Percentiles rank a stretch among this genome's conserved stretches.
Conservation (phyloP, 768 basidiomycete genomes). For the Antrodiella citrinella region DNA sequence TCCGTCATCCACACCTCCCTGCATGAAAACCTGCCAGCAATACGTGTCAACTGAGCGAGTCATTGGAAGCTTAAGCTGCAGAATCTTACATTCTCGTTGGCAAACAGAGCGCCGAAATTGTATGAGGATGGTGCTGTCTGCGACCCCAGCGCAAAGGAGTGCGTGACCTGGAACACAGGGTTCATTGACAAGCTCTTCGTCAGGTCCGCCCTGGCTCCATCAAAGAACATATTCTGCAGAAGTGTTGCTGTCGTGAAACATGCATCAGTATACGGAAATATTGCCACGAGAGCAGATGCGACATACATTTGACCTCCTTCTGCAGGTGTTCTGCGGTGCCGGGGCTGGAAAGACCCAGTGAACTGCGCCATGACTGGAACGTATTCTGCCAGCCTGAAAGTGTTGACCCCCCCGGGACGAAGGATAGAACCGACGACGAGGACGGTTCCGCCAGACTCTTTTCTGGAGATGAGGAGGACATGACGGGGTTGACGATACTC, state of each 20-base stretch:
- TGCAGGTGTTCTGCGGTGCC: conserved; percentile 88
- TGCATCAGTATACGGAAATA: conserved; percentile 1
- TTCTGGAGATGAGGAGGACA: conserved; percentile 4
- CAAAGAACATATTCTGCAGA: conserved; percentile 91
- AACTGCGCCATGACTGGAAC: conserved; percentile 75
- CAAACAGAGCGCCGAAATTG: conserved; percentile 91
- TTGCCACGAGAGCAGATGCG: conserved; percentile 1
- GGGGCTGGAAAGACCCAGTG: conserved; percentile 81
- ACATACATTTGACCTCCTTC: conserved; percentile 85
- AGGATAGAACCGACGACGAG: conserved; percentile 8
- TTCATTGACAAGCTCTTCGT: conserved; percentile 87
- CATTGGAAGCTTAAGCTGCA: no score
- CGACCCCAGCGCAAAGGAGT: conserved; percentile 88
- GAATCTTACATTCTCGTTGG: conserved; percentile 60
- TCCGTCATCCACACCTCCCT: conserved; percentile 91
- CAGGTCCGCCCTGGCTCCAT: conserved; percentile 94
- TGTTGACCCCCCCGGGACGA: conserved; percentile 31
- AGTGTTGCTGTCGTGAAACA: conserved; percentile 60
- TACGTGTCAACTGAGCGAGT: conserved; percentile 10
- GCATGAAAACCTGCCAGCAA: conserved; percentile 68
- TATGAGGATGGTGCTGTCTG: conserved; percentile 81
- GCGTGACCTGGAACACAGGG: conserved; percentile 98
- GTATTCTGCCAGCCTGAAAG: conserved; percentile 60
- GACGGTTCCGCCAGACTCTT: conserved; percentile 4
- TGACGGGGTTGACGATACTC: conserved; percentile 4